phyloP scores from a whole-genome alignment of 1,284 basidiomycete genomes.

The Sanghuangporus baumii region DNA sequence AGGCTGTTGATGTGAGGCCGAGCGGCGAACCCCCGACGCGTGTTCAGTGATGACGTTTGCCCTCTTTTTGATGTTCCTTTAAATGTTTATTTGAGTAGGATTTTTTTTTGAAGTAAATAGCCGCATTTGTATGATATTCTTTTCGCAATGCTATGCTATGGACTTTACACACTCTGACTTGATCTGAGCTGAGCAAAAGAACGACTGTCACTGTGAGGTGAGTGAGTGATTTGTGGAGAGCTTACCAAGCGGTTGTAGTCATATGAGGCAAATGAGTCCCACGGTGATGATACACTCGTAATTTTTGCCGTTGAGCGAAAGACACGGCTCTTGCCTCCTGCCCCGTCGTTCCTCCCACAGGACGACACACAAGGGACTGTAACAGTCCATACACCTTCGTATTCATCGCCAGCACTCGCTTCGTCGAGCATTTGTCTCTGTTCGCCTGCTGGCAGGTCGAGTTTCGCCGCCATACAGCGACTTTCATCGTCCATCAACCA shows the following conservation, averaged over 20 bases:
- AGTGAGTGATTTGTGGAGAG: not conserved
- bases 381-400: constrained; percentile 5
- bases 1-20: not conserved
- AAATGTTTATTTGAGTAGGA: not conserved
- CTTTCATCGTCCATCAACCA: not conserved
- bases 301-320: too few species aligned
- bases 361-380: constrained; percentile 14
- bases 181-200: too few species aligned
- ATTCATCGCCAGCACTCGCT: constrained; percentile 6
- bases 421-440: constrained; percentile 27
- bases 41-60: not conserved
- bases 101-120: too few species aligned
- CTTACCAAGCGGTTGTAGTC: too few species aligned
- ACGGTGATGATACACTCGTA: not conserved
- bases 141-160: not conserved
- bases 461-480: constrained; percentile 63
- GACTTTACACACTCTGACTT: not conserved
- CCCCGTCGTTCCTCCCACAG: constrained; percentile 14
- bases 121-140: not conserved
- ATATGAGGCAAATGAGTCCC: not conserved
- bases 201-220: too few species aligned
- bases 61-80: not conserved
- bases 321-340: constrained; percentile 10
- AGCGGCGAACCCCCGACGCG: not conserved
- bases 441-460: constrained; percentile 87